These are phyloP conservation scores for Arachis hypogaea DNA, from an alignment of 306 rosid species.

Conservation along the genomic window DNA sequence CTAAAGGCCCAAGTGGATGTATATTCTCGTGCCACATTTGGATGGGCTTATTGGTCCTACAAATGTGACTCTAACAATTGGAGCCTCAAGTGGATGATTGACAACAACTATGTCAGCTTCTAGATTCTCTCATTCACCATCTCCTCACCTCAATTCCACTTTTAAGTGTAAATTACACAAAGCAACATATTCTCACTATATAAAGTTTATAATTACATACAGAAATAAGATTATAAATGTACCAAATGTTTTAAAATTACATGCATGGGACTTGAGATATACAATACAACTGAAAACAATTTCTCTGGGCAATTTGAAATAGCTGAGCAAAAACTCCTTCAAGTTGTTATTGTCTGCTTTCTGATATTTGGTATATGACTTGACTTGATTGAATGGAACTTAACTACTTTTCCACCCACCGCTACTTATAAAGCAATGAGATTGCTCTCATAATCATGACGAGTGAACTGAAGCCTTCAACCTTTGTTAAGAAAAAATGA, in stretches of 20 bases:
- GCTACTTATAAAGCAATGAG: background rate
- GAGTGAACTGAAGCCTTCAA: too few species aligned
- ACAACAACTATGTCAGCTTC: constrained; percentile 39
- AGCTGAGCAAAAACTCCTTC: too few species aligned
- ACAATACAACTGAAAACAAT: too few species aligned
- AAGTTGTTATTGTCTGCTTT: background rate
- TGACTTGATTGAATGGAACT: background rate
- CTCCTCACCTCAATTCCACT: too few species aligned
- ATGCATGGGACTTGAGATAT: too few species aligned
- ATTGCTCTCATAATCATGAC: background rate
- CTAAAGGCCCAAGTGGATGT: constrained; percentile 46
- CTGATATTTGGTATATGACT: background rate
- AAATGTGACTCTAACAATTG: constrained; percentile 47
- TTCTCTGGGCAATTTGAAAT: too few species aligned
- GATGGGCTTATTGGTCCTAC: constrained; percentile 75
- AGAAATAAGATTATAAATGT: background rate
- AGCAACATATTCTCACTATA: background rate
- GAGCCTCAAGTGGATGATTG: constrained; percentile 64
- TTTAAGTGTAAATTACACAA: constrained; percentile 31
- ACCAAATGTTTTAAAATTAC: background rate
- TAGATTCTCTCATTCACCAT: background rate
- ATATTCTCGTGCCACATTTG: constrained; percentile 57
- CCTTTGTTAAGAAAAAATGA: too few species aligned
- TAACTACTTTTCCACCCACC: background rate
- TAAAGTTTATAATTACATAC: constrained; percentile 6